These are phyloP conservation scores for Psidium friedrichsthalianum DNA, from an alignment of 345 rosid species.

Conservation along the genomic window DNA sequence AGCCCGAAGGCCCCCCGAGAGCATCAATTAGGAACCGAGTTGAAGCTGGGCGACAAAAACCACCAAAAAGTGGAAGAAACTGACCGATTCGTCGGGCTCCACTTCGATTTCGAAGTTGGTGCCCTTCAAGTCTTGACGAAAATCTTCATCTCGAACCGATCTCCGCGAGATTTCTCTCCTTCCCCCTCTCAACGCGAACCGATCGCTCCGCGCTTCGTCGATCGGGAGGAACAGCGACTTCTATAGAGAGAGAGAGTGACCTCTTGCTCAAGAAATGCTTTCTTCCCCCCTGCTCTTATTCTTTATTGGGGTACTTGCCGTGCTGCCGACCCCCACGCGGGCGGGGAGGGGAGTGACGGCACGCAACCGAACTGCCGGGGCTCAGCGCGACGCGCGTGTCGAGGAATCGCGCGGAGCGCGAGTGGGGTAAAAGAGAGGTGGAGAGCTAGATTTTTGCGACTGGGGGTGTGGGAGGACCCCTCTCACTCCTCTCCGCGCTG, in stretches of 20 bases:
- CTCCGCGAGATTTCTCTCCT: not conserved
- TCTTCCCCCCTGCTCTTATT: not conserved
- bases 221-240: not conserved
- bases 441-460: not conserved
- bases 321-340: not conserved
- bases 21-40: not conserved
- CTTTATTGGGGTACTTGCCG: not conserved
- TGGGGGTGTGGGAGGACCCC: not conserved
- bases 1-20: not conserved
- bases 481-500: not conserved
- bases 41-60: not conserved
- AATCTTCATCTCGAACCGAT: constrained; percentile 10
- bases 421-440: not conserved
- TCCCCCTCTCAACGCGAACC: not conserved
- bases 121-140: constrained; percentile 18
- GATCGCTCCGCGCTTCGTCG: not conserved
- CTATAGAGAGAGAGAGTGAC: not conserved
- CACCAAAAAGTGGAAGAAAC: not conserved
- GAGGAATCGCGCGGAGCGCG: not conserved
- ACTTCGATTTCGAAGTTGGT: constrained; percentile 16
- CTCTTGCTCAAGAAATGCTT: not conserved
- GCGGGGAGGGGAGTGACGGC: not conserved
- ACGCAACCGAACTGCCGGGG: not conserved
- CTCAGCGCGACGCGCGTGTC: not conserved
- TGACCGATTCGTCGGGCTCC: constrained; percentile 12